A percentile compares a stretch with the other conserved stretches of the same genome.
phyloP scores from a whole-genome alignment of 1,139 yeast species.

The Zygoascus sp. region DNA sequence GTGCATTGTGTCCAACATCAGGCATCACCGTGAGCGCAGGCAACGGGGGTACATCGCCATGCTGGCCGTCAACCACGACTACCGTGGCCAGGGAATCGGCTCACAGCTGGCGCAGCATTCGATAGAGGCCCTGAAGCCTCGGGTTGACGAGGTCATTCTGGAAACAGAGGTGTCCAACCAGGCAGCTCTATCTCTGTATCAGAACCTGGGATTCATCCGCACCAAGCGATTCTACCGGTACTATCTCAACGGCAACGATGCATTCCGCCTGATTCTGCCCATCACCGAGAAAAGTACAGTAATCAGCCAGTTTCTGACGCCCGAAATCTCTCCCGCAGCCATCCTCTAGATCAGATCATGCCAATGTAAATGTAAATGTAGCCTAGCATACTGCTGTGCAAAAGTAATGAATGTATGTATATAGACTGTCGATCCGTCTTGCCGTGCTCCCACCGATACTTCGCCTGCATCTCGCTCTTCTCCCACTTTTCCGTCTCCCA shows the following conservation, averaged over 20 bases:
- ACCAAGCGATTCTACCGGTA: conserved; percentile 78
- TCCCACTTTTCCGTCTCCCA: neutral
- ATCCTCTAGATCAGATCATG: no score
- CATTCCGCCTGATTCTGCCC: conserved; percentile 73
- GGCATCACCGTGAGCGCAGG: conserved; percentile 62
- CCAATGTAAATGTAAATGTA: no score
- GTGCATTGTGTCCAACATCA: conserved; percentile 80
- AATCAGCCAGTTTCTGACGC: conserved; percentile 35
- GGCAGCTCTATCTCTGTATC: conserved; percentile 76
- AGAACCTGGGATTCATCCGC: conserved; percentile 79
- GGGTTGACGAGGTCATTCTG: conserved; percentile 81
- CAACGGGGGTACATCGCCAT: conserved; percentile 90
- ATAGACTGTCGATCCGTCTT: no score
- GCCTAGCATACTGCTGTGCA: no score
- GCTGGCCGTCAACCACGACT: conserved; percentile 74
- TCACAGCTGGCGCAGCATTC: conserved; percentile 60
- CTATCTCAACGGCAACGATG: conserved; percentile 89
- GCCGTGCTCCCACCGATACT: no score
- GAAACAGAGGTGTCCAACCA: conserved; percentile 85
- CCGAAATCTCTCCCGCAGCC: neutral
- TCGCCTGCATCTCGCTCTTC: no score
- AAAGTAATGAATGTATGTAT: no score
- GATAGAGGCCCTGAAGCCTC: conserved; percentile 58
- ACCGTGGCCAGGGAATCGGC: conserved; percentile 80
- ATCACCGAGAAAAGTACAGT: conserved; percentile 48